Percentiles rank a stretch among this genome's conserved stretches.
Evolutionary conservation across 306 rosid genomes (phyloP).

Genomic region (Urtica urens): DNA sequence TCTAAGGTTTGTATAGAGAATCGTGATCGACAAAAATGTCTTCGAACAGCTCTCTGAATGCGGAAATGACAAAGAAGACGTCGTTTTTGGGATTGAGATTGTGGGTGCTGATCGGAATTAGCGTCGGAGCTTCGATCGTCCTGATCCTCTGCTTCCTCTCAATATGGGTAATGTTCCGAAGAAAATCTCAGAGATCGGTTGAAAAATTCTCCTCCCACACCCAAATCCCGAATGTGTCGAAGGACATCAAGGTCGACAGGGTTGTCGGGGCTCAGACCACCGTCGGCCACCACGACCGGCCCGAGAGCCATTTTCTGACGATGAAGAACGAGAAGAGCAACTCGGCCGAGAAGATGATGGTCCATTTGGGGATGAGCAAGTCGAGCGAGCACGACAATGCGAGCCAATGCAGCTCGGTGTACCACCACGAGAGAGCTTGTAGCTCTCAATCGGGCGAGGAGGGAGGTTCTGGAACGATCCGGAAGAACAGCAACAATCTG

Average conservation of each 20-base stretch:
- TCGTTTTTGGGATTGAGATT: slow-evolving; percentile 58
- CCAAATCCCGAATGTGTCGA: slow-evolving; percentile 75
- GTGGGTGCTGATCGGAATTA: slow-evolving; percentile 74
- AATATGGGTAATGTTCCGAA: slow-evolving; percentile 70
- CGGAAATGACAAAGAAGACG: slow-evolving; percentile 61
- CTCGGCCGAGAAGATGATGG: slow-evolving; percentile 47
- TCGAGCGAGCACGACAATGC: slow-evolving; percentile 56
- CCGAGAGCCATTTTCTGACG: slow-evolving; percentile 34
- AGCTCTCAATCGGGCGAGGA: slow-evolving; percentile 82
- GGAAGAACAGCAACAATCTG: slow-evolving; percentile 40
- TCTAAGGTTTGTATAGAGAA: slow-evolving; percentile 18
- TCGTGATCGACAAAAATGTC: slow-evolving; percentile 45
- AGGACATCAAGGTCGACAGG: slow-evolving; percentile 77
- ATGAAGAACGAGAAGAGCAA: slow-evolving; percentile 47
- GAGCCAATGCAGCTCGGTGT: slow-evolving; percentile 75
- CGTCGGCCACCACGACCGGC: slow-evolving; percentile 40
- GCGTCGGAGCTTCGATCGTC: slow-evolving; percentile 79
- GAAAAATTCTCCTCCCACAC: slow-evolving; percentile 42
- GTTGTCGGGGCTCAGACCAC: slow-evolving; percentile 53
- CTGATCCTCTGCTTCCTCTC: slow-evolving; percentile 60
- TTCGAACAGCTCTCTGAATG: slow-evolving; percentile 43
- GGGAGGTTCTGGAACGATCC: slow-evolving; percentile 66
- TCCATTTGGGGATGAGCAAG: slow-evolving; percentile 50
- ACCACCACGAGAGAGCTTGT: slow-evolving; percentile 69
- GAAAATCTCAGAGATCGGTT: slow-evolving; percentile 58